Conservation (phyloP, 2,329 filamentous ascomycete species). For the Byssochlamys sp. region DNA sequence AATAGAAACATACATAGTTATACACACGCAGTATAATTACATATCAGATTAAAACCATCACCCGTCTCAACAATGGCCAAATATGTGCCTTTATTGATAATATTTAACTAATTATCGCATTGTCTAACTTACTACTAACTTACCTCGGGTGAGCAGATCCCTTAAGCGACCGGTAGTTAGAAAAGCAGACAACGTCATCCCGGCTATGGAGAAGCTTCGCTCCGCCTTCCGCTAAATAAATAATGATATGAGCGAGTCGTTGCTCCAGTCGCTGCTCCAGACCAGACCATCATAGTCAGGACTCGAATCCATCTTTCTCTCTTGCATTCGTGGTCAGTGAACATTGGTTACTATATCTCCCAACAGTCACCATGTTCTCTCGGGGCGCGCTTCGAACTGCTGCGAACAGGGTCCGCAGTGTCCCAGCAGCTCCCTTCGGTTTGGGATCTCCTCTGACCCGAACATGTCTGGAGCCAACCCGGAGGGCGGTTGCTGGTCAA, state of each 20-base stretch:
- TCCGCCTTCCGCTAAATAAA: not conserved
- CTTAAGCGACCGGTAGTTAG: no score
- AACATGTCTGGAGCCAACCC: conserved; percentile 5
- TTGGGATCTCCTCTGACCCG: conserved; percentile 8
- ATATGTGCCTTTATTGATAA: no score
- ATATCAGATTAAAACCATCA: no score
- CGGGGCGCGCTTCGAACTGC: conserved; percentile 15
- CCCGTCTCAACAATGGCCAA: no score
- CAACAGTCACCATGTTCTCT: conserved; percentile 18
- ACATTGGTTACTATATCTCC: not conserved
- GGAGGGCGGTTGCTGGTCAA: conserved; percentile 6
- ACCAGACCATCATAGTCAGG: not conserved
- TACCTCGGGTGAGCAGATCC: no score
- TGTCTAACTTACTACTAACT: no score
- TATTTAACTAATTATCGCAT: no score
- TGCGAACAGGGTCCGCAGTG: conserved; percentile 8
- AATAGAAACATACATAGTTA: no score
- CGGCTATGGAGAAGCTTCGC: not conserved
- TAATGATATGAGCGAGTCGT: not conserved
- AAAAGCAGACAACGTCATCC: not conserved
- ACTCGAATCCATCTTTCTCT: no score
- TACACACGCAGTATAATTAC: no score
- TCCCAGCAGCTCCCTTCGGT: conserved; percentile 6
- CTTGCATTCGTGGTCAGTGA: not conserved
- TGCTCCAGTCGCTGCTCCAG: not conserved